A percentile compares a stretch with the other conserved stretches of the same genome.
These are phyloP conservation scores for Musa itinerans DNA, from an alignment of 176 grass and related monocot genomes.

Conservation along the genomic window DNA sequence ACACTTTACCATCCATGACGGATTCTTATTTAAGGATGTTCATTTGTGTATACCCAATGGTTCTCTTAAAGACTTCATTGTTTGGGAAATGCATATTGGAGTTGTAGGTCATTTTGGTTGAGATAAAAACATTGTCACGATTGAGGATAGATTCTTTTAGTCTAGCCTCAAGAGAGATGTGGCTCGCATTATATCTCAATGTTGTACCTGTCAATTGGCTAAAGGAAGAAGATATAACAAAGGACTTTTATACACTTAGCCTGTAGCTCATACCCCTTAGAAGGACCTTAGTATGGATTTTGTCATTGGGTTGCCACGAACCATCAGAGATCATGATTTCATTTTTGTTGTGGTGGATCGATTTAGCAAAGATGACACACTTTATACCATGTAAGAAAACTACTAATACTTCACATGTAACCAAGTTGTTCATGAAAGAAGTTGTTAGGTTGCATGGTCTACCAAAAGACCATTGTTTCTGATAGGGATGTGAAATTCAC, in stretches of 20 bases:
- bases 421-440: background rate
- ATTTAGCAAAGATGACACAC: background rate
- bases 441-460: background rate
- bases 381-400: background rate
- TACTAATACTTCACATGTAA: background rate
- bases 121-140: background rate
- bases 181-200: background rate
- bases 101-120: background rate
- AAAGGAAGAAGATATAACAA: background rate
- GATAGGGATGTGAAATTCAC: too few relatives aligned
- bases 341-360: background rate
- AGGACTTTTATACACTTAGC: background rate
- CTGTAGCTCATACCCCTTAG: background rate
- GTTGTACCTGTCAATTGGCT: background rate
- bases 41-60: too few relatives aligned
- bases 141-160: background rate
- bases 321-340: background rate
- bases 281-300: background rate
- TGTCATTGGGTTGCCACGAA: background rate
- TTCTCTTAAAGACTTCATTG: background rate
- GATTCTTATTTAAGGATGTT: too few relatives aligned
- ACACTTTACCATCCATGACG: too few relatives aligned
- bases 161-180: background rate
- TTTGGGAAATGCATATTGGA: background rate
- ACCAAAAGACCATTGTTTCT: background rate